A percentile compares a stretch with the other conserved stretches of the same genome.
These are phyloP conservation scores for Citeromyces hawaiiensis DNA, from an alignment of 1,139 yeast genomes.

Conservation along the genomic window DNA sequence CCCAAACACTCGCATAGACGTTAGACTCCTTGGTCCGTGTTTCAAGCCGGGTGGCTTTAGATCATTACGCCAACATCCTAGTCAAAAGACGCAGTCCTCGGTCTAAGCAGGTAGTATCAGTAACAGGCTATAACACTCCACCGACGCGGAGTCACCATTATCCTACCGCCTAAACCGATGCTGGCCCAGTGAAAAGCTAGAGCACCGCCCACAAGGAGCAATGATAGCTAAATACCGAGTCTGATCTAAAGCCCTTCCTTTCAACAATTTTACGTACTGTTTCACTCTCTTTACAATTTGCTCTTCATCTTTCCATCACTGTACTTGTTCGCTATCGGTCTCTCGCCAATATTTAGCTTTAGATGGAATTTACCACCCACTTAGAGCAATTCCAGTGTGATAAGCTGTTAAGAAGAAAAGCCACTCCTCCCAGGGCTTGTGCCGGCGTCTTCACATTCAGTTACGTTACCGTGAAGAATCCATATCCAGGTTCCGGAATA, in stretches of 20 bases:
- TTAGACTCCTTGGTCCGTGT: no score
- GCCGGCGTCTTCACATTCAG: constrained; percentile 1
- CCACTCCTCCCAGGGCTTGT: background rate
- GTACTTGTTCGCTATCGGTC: constrained; percentile 27
- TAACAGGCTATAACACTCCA: no score
- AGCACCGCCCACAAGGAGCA: background rate
- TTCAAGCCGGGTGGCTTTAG: no score
- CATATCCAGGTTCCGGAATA: constrained; percentile 19
- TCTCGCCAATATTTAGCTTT: constrained; percentile 25
- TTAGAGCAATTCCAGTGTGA: background rate
- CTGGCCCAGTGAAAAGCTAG: background rate
- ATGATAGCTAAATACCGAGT: background rate
- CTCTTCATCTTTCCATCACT: constrained; percentile 25
- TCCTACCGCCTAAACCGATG: no score
- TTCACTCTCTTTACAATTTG: constrained; percentile 24
- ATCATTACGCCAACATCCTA: no score
- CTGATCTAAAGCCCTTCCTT: constrained; percentile 12
- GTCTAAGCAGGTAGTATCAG: no score
- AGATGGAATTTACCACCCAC: constrained; percentile 22
- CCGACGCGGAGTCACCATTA: no score
- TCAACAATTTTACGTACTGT: constrained; percentile 24
- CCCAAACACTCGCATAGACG: no score
- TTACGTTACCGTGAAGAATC: background rate
- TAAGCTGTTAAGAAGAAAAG: background rate
- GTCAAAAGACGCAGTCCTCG: no score